Evolutionary conservation across 2,329 filamentous ascomycete species (phyloP), one percentile per base, ranked within the genome.

Genomic region (Sporothrix pallida): DNA sequence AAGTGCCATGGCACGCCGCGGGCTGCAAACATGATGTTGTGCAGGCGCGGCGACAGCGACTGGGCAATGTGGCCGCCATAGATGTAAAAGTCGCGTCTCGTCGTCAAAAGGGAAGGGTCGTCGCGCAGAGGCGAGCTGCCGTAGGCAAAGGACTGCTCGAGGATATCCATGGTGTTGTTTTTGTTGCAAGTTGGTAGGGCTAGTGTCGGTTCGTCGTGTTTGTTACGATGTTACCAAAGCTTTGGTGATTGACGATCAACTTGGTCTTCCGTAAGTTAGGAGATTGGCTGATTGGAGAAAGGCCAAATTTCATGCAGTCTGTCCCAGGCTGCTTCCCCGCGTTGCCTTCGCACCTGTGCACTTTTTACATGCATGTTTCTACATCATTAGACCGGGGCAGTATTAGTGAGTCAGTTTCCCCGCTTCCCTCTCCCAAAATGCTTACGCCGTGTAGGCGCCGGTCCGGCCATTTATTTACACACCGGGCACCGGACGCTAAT

Each of bases 41-140:
- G 63, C 63, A 68, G 63, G 44, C 63, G 63, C 1, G 63, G 63
- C 44, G 63, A 68, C 6, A 68, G 63, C 13, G 63, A 68, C 42
- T 50, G 20, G 44, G 63, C 63, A 50, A 68, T 68, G 23, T 68
- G 63, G 42, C 63, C 44, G 46, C 63, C 63, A 31, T 50, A 68
- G 10, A 68, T 48, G 63, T 37, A 68, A 5, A 50, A 17, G 23
- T 68, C 63, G 44, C 44, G 42, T n/a, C 7, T 2, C 6, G 13
- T 9, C 10, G 44, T 50, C 8, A 31, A 7, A 9, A 48, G 42
- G 17, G 20, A 3, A 1, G 52, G 52, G 20, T 48, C 63, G 6
- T 48, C 63, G 63, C 46, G 44, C 63, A 68, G 20, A 20, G 63
- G 63, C 44, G 63, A 68, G 63, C 46, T 4, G 63, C 63, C 63